Evolutionary conservation across 192 early-diverging fungal species (phyloP).

Genomic region (Podila epicladia): DNA sequence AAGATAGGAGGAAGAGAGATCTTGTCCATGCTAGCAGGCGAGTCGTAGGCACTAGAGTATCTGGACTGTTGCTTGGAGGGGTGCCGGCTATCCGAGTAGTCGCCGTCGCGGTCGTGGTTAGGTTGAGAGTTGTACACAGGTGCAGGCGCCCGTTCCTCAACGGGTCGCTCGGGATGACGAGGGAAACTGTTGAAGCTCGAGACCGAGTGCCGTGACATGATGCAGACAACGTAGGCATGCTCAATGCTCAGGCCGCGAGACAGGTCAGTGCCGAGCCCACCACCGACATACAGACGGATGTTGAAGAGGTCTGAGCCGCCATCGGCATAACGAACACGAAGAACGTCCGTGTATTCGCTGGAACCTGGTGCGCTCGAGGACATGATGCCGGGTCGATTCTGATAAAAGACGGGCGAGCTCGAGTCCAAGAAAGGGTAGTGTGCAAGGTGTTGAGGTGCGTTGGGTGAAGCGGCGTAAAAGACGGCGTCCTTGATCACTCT

Average conservation of each 20-base stretch:
- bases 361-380: constrained; percentile 49
- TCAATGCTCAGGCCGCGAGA: constrained; percentile 48
- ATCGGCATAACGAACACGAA: constrained; percentile 55
- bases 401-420: constrained; percentile 41
- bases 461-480: constrained; percentile 18
- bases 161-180: constrained; percentile 15
- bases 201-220: constrained; percentile 37
- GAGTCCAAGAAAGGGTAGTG: constrained; percentile 35
- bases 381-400: constrained; percentile 48
- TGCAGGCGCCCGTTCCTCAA: constrained; percentile 19
- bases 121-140: constrained; percentile 1
- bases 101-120: background rate
- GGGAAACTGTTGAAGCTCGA: constrained; percentile 9
- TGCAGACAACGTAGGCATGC: constrained; percentile 63
- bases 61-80: background rate
- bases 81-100: background rate
- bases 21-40: background rate
- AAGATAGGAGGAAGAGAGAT: constrained; percentile 42
- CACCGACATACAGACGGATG: constrained; percentile 64
- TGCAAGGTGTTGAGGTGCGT: constrained; percentile 16
- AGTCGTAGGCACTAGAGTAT: constrained; percentile 1
- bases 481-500: constrained; percentile 53
- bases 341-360: constrained; percentile 57
- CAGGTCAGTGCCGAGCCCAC: constrained; percentile 66
- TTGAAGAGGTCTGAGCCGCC: constrained; percentile 59